phyloP scores from a whole-genome alignment of 306 rosid species.

The Cucurbita ficifolia region DNA sequence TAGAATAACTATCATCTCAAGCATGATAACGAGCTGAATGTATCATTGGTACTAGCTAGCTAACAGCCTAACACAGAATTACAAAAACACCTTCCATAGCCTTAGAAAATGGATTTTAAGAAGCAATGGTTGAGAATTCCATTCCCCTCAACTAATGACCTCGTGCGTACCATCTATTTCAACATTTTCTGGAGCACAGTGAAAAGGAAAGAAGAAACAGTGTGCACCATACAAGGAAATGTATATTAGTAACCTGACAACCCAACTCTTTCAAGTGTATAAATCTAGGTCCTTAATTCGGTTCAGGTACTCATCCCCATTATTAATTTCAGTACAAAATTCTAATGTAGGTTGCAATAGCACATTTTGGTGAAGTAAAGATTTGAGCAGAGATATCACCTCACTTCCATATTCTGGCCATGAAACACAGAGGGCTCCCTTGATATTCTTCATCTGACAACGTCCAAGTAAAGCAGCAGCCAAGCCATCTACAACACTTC shows the following conservation, averaged over 20 bases:
- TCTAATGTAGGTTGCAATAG: constrained; percentile 23
- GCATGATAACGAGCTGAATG: not conserved
- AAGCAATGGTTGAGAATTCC: not conserved
- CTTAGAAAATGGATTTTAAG: not conserved
- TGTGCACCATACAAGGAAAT: constrained; percentile 1
- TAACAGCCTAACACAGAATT: not conserved
- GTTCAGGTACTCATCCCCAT: constrained; percentile 15
- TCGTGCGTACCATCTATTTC: not conserved
- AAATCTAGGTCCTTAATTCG: constrained; percentile 46
- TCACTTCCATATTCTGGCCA: constrained; percentile 61
- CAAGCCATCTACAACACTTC: constrained; percentile 69
- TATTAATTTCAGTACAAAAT: not conserved
- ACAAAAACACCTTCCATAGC: not conserved
- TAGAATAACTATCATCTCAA: not conserved
- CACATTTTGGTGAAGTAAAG: constrained; percentile 21
- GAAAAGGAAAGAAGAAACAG: not conserved
- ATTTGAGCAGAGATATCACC: constrained; percentile 33
- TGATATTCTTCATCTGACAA: constrained; percentile 43
- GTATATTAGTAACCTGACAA: not conserved
- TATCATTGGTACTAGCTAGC: not conserved
- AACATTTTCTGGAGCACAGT: not conserved
- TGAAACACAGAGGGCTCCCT: constrained; percentile 46
- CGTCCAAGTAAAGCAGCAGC: constrained; percentile 54
- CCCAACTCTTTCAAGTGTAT: constrained; percentile 31
- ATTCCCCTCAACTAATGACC: not conserved